Conservation (phyloP, 2,329 filamentous ascomycete species). For the Trichoderma sp. region DNA sequence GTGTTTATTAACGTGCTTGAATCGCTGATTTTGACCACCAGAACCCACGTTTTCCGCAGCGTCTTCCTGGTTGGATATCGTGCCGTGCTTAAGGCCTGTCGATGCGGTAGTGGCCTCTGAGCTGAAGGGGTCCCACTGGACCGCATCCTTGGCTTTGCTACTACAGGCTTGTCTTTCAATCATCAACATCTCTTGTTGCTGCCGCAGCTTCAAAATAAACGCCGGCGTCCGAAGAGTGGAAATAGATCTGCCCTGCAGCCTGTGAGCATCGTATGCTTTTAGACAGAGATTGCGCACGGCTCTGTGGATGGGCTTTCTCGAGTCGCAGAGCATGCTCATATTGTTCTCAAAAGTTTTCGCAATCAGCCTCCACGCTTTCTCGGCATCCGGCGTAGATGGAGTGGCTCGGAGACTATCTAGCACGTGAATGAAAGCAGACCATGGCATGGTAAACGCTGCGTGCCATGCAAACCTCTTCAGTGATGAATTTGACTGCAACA, state of each 20-base stretch:
- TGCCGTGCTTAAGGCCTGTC: neutral
- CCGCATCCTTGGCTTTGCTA: neutral
- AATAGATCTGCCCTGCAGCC: neutral
- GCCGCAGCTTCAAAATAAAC: constrained; percentile 8
- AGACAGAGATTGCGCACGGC: constrained; percentile 15
- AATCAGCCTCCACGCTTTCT: constrained; percentile 11
- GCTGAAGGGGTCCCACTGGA: neutral
- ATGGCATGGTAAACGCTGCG: constrained; percentile 18
- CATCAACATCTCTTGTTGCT: neutral
- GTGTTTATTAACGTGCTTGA: neutral
- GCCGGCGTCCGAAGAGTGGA: constrained; percentile 9
- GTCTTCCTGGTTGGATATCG: neutral
- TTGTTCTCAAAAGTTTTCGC: constrained; percentile 9
- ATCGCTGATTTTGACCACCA: neutral
- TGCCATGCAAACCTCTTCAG: constrained; percentile 16
- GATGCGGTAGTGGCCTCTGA: neutral
- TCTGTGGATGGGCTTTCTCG: constrained; percentile 17
- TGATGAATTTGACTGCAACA: constrained; percentile 9
- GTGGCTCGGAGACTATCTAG: constrained; percentile 10
- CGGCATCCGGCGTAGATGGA: constrained; percentile 6
- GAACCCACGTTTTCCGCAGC: neutral
- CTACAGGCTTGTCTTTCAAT: neutral
- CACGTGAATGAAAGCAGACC: constrained; percentile 15
- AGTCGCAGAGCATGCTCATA: constrained; percentile 6
- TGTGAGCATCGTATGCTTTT: constrained; percentile 14